Base-by-base conservation (phyloP, 2,329 filamentous ascomycete genomes). In the Colletotrichum lini region DNA sequence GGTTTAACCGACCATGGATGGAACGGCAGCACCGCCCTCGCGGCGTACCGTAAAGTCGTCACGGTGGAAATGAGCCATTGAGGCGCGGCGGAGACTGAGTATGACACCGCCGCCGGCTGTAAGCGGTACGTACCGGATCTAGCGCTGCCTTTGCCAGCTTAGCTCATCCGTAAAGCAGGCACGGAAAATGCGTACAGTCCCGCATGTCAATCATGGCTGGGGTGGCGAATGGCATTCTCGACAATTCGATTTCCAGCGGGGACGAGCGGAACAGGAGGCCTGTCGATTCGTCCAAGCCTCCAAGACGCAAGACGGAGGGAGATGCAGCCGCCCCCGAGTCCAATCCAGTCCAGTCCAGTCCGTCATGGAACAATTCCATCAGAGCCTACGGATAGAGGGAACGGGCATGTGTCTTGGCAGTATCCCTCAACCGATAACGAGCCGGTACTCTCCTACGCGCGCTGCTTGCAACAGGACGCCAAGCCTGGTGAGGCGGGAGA, bases 171-270 rank as follows among this genome's bases (percentile, higher is more conserved):
- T 61, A n/a, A 61, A 52, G 59, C 16, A 47, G 9, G 58, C 63
- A 40, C 53, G 40, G 38, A 23, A 47, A 40, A 35, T 35, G 30
- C 30, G 30, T 35, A 35, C 30, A 9, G 30, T 35, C 30, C 45
- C 18, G 44, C 18, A 44, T 44, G 40, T 47, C 56, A n/a, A 44
- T 8, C 40, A 58, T 38, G 68, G 64, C 57, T 56, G 47, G 44
- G 60, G 70, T 72, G 70, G 70, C 70, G 70, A 72, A 72, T 72
- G 66, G 70, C 23, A 70, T 70, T 72, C 70, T 70, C 66, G 65
- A 66, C 70, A 72, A 66, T 72, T 70, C 66, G 60, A 70, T 66
- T 61, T 47, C 47, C n/a, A 30, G 60, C 49, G 60, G 70, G 70
- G 70, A 67, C 70, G 49, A 65, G 52, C 53, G 38, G 66, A 54